Percentiles rank a stretch among this genome's conserved stretches.
These are phyloP conservation scores for Chlorella sp. DNA, from an alignment of 139 green algal genomes.

Conservation along the genomic window DNA sequence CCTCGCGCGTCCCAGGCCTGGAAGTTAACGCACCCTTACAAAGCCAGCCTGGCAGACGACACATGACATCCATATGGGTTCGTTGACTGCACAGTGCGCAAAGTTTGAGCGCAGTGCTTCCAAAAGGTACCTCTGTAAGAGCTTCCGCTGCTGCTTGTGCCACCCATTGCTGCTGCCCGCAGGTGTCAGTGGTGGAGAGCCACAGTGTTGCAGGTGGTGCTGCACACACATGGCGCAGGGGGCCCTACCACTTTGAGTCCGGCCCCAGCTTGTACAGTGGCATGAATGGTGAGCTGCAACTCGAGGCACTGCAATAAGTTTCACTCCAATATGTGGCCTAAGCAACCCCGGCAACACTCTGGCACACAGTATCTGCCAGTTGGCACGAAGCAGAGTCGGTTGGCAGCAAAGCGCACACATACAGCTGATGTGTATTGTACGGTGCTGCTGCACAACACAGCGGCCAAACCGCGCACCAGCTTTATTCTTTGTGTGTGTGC, in stretches of 20 bases:
- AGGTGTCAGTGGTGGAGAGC: slow-evolving; percentile 73
- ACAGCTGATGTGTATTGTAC: no score
- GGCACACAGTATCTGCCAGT: no score
- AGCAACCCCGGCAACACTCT: no score
- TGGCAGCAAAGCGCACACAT: no score
- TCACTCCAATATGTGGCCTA: no score
- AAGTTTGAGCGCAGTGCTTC: background rate
- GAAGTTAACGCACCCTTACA: background rate
- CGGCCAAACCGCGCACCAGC: no score
- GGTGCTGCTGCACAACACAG: no score
- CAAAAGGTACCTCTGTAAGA: background rate
- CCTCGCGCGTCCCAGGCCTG: no score
- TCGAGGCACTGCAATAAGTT: no score
- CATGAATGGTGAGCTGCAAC: no score
- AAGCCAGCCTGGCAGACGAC: background rate
- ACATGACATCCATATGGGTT: background rate
- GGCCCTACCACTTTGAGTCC: slow-evolving; percentile 77
- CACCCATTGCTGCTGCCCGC: background rate
- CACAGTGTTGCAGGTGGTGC: slow-evolving; percentile 80
- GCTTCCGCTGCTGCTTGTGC: background rate
- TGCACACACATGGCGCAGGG: slow-evolving; percentile 66
- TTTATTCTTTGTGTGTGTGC: no score
- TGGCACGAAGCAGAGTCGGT: no score
- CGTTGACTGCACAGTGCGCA: background rate
- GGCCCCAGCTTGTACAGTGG: background rate